Evolutionary conservation across 2,329 filamentous ascomycete species (phyloP).

Genomic region (Fusarium hostae): DNA sequence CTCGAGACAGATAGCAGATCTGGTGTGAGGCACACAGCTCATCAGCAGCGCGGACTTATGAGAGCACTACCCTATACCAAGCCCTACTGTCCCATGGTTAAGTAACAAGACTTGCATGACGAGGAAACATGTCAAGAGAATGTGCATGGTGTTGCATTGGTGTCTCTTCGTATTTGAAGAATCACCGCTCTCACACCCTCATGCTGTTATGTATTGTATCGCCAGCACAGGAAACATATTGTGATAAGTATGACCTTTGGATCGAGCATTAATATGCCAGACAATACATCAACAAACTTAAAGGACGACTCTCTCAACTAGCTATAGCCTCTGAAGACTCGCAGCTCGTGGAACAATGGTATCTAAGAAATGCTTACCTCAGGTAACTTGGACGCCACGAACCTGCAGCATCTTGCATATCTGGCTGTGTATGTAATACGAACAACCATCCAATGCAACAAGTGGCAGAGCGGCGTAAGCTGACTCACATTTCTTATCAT

Average conservation of each 20-base stretch:
- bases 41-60: background rate
- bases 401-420: background rate
- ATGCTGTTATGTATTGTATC: too few relatives aligned
- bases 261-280: background rate
- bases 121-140: too few relatives aligned
- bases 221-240: fast-evolving
- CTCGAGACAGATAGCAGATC: background rate
- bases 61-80: background rate
- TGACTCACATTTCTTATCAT: background rate
- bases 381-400: background rate
- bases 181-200: too few relatives aligned
- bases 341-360: too few relatives aligned
- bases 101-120: background rate
- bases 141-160: background rate
- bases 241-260: too few relatives aligned
- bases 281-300: background rate
- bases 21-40: background rate
- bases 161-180: too few relatives aligned
- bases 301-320: background rate
- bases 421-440: background rate
- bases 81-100: too few relatives aligned
- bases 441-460: background rate
- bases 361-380: background rate
- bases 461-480: background rate
- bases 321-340: background rate